phyloP scores from a whole-genome alignment of 805 yeast genomes.

The Candida ovalis region DNA sequence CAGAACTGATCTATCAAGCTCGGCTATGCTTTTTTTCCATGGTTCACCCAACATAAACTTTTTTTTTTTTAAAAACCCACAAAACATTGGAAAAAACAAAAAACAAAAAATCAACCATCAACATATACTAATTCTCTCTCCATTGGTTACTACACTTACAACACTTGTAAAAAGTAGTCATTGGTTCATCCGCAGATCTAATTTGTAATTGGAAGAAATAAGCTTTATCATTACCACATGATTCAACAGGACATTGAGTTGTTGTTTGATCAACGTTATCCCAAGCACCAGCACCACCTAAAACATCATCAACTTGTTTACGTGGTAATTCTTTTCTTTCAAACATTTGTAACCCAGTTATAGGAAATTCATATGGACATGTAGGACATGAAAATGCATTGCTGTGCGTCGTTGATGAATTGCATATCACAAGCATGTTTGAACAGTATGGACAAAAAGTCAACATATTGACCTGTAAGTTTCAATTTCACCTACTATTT shows the following conservation, averaged over 20 bases:
- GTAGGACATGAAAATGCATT: slow-evolving; percentile 84
- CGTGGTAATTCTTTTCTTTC: slow-evolving; percentile 81
- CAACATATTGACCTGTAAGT: slow-evolving; percentile 52
- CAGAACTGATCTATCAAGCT: too few species aligned
- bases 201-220: slow-evolving; percentile 96
- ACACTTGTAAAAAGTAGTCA: slow-evolving; percentile 97
- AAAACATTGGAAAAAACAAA: neutral
- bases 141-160: slow-evolving; percentile 91
- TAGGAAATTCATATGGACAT: slow-evolving; percentile 93
- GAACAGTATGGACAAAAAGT: slow-evolving; percentile 95
- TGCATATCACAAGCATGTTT: slow-evolving; percentile 76
- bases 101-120: neutral
- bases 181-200: slow-evolving; percentile 98
- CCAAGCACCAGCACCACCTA: slow-evolving; percentile 98
- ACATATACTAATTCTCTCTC: slow-evolving; percentile 72
- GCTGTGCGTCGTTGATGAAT: slow-evolving; percentile 46
- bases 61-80: neutral
- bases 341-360: slow-evolving; percentile 75
- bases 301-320: slow-evolving; percentile 91
- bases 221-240: slow-evolving; percentile 86
- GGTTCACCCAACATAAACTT: too few species aligned
- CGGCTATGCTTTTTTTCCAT: too few species aligned
- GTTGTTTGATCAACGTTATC: slow-evolving; percentile 96
- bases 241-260: slow-evolving; percentile 86
- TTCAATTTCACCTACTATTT: too few species aligned